A percentile compares a stretch with the other conserved stretches of the same genome.
phyloP scores from a whole-genome alignment of 2,329 filamentous ascomycete genomes.

The Verticillium nonalfalfae region DNA sequence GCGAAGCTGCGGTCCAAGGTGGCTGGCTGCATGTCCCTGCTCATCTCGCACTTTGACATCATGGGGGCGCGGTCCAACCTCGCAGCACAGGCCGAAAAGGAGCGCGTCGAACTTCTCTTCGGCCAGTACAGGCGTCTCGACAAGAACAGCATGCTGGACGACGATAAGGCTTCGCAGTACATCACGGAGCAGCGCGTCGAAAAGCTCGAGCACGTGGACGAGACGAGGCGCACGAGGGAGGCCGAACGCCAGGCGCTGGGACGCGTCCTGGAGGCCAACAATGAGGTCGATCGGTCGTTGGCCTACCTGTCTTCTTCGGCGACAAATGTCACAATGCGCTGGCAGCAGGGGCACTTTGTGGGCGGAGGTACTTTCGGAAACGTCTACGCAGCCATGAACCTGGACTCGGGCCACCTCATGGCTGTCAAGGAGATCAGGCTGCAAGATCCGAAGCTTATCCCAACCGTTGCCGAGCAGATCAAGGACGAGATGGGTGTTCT shows the following conservation, averaged over 20 bases:
- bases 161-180: slow-evolving; percentile 75
- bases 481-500: slow-evolving; percentile 95
- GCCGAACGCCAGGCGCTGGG: slow-evolving; percentile 83
- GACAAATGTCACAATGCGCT: slow-evolving; percentile 90
- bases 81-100: slow-evolving; percentile 89
- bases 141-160: slow-evolving; percentile 65
- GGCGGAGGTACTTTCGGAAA: slow-evolving; percentile 96
- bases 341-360: slow-evolving; percentile 98
- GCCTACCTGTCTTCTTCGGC: slow-evolving; percentile 91
- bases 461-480: slow-evolving; percentile 88
- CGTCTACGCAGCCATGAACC: slow-evolving; percentile 94
- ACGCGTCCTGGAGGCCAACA: slow-evolving; percentile 85
- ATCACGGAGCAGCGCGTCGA: slow-evolving; percentile 71
- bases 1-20: slow-evolving; percentile 78
- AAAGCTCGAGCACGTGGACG: slow-evolving; percentile 71
- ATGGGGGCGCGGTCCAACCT: slow-evolving; percentile 93
- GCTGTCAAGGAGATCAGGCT: slow-evolving; percentile 97
- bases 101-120: slow-evolving; percentile 73
- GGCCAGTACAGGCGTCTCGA: slow-evolving; percentile 74
- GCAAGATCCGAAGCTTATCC: slow-evolving; percentile 93
- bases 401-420: slow-evolving; percentile 95
- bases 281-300: slow-evolving; percentile 90
- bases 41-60: slow-evolving; percentile 98
- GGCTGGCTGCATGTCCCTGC: slow-evolving; percentile 90
- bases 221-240: slow-evolving; percentile 69